Conservation (phyloP, 2,329 filamentous ascomycete species). For the Fusarium pseudoanthophilum region DNA sequence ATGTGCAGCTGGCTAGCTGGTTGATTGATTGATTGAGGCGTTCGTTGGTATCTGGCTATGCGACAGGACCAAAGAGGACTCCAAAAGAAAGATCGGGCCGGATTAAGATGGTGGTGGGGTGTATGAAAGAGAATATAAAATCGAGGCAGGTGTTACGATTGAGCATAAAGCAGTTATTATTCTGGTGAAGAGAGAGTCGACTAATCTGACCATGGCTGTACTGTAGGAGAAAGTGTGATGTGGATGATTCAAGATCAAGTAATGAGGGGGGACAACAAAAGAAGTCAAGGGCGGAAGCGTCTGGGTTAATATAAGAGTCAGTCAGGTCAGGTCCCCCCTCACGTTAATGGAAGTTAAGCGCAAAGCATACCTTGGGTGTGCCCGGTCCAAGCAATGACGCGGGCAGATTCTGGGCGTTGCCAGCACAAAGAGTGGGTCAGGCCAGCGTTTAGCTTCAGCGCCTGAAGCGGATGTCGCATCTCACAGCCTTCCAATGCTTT, state of each 20-base stretch:
- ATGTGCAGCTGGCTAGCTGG: not conserved
- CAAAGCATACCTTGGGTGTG: not conserved
- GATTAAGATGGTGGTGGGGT: slow-evolving; percentile 37
- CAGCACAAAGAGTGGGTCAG: slow-evolving; percentile 19
- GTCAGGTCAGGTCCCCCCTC: not conserved
- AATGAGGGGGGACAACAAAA: slow-evolving; percentile 28
- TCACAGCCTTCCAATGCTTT: slow-evolving; percentile 13
- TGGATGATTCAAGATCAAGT: slow-evolving; percentile 28
- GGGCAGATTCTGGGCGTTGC: slow-evolving; percentile 10
- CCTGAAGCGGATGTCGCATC: slow-evolving; percentile 15
- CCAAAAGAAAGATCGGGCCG: not conserved
- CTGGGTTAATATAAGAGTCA: slow-evolving; percentile 28
- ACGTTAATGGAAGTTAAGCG: not conserved
- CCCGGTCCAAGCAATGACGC: slow-evolving; percentile 35
- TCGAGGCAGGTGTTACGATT: slow-evolving; percentile 28
- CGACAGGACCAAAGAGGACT: slow-evolving; percentile 17
- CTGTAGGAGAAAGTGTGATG: slow-evolving; percentile 33
- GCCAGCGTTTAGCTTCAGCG: slow-evolving; percentile 11
- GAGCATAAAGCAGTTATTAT: slow-evolving; percentile 37
- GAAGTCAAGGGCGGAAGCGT: slow-evolving; percentile 18
- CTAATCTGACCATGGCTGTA: slow-evolving; percentile 43
- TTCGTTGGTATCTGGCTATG: slow-evolving; percentile 8
- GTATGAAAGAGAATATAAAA: slow-evolving; percentile 30
- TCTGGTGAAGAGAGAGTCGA: slow-evolving; percentile 34
- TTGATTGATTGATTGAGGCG: slow-evolving; percentile 14